Conservation (phyloP, 345 rosid species). For the Eucalyptus tenuipes region DNA sequence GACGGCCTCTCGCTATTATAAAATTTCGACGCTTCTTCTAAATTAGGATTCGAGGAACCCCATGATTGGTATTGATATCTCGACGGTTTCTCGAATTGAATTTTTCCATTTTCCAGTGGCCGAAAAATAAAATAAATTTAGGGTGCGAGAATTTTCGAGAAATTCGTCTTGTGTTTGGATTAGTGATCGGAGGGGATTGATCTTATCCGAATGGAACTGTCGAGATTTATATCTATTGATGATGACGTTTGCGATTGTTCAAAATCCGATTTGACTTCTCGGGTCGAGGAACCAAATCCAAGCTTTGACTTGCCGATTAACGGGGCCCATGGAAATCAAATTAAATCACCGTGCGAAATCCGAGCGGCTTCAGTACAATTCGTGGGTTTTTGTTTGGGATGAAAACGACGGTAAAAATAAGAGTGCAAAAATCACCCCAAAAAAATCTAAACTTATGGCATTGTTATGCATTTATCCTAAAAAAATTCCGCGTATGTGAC, state of each 20-base stretch:
- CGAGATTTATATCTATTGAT: neutral
- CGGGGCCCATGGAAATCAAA: neutral
- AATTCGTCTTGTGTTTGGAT: neutral
- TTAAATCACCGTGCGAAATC: neutral
- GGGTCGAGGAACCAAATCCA: neutral
- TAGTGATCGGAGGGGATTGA: neutral
- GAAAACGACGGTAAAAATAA: neutral
- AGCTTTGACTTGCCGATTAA: neutral
- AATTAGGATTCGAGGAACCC: neutral
- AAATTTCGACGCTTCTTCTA: neutral
- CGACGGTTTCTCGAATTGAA: neutral
- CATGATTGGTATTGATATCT: neutral
- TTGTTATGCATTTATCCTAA: fast-evolving
- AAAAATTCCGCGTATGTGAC: fast-evolving
- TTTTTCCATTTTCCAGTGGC: neutral
- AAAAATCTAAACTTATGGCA: too few relatives aligned
- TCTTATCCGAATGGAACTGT: neutral
- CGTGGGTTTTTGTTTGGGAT: neutral
- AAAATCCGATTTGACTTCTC: neutral
- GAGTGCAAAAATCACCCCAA: neutral
- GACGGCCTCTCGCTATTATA: neutral
- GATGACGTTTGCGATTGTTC: neutral
- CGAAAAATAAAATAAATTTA: neutral
- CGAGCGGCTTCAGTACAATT: neutral
- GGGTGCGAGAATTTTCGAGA: neutral